phyloP scores from a whole-genome alignment of 1,284 basidiomycete species.

The Ustanciosporium gigantosporum region DNA sequence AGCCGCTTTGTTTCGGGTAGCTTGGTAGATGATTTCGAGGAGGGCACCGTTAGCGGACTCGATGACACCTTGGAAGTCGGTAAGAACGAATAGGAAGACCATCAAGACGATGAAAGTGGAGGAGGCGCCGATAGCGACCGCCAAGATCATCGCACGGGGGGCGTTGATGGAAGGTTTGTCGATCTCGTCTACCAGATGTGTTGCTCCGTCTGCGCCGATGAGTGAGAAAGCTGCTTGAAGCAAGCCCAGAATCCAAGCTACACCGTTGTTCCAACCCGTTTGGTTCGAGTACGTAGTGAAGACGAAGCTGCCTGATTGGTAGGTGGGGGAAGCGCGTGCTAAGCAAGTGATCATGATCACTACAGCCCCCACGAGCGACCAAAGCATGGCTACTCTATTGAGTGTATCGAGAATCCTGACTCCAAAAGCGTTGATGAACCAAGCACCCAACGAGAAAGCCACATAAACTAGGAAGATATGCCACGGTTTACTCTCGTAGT shows the following conservation, averaged over 20 bases:
- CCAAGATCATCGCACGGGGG: slow-evolving; percentile 68
- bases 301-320: slow-evolving; percentile 62
- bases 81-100: slow-evolving; percentile 72
- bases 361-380: slow-evolving; percentile 61
- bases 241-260: slow-evolving; percentile 63
- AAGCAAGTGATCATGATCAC: slow-evolving; percentile 63
- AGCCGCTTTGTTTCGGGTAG: slow-evolving; percentile 68
- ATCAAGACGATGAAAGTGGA: slow-evolving; percentile 70
- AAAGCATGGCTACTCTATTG: slow-evolving; percentile 40
- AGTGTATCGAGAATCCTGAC: slow-evolving; percentile 32
- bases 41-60: slow-evolving; percentile 69
- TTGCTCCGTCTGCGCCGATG: slow-evolving; percentile 50
- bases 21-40: slow-evolving; percentile 70
- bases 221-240: slow-evolving; percentile 63
- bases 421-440: slow-evolving; percentile 49
- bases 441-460: slow-evolving; percentile 37
- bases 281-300: slow-evolving; percentile 62
- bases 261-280: slow-evolving; percentile 64
- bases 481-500: slow-evolving; percentile 53
- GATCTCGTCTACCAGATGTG: slow-evolving; percentile 69
- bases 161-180: slow-evolving; percentile 67
- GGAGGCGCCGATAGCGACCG: slow-evolving; percentile 69
- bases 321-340: slow-evolving; percentile 57
- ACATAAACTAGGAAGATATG: slow-evolving; percentile 52
- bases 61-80: slow-evolving; percentile 67